phyloP scores from a whole-genome alignment of 2,329 filamentous ascomycete genomes.

The Colletotrichum lupini region DNA sequence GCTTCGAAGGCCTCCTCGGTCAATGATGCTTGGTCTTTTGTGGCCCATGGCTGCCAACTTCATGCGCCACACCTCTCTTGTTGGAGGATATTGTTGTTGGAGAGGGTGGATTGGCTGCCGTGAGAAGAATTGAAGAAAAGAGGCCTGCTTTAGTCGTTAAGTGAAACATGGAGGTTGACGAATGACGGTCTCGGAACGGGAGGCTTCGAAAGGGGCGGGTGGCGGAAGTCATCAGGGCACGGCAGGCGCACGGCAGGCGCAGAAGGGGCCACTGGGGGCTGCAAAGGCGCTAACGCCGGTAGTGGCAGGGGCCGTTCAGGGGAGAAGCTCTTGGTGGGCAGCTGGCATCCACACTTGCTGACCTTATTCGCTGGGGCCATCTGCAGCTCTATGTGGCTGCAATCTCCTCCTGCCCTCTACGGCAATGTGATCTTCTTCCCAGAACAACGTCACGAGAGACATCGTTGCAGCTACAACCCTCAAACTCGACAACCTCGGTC shows the following conservation, averaged over 20 bases:
- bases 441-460: slow-evolving; percentile 8
- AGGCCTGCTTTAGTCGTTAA: neutral
- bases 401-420: neutral
- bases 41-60: neutral
- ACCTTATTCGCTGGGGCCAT: slow-evolving; percentile 1
- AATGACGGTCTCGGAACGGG: slow-evolving; percentile 12
- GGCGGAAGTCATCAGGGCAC: slow-evolving; percentile 22
- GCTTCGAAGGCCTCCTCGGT: neutral
- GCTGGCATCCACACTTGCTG: neutral
- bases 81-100: neutral
- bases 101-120: slow-evolving; percentile 2
- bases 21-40: neutral
- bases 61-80: slow-evolving; percentile 12
- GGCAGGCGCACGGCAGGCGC: slow-evolving; percentile 10
- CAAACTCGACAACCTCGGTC: neutral
- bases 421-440: neutral
- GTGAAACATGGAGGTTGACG: slow-evolving; percentile 26
- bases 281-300: neutral
- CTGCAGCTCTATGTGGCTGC: neutral
- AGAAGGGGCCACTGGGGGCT: neutral
- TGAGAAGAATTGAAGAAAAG: neutral
- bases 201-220: neutral
- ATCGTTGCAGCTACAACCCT: neutral
- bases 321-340: neutral
- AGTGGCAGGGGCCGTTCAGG: slow-evolving; percentile 10